phyloP scores from a whole-genome alignment of 768 basidiomycete genomes.

The Phylloporus rhodoxanthus region DNA sequence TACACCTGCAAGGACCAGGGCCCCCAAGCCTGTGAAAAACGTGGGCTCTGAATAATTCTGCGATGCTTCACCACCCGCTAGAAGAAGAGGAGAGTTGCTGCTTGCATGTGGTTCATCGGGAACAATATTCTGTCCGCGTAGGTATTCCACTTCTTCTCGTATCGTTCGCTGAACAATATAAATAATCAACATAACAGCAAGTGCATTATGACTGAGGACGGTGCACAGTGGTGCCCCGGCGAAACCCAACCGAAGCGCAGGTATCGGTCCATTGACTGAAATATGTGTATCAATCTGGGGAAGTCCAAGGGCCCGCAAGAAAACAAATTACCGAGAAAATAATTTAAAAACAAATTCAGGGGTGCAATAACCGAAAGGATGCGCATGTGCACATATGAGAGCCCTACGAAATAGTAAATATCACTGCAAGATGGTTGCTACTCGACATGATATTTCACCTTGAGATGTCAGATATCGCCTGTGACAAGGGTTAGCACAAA shows the following conservation, averaged over 20 bases:
- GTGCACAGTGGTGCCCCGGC: slow-evolving; percentile 25
- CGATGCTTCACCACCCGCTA: not conserved
- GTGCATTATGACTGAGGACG: slow-evolving; percentile 23
- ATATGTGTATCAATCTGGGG: not conserved
- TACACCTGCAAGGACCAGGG: slow-evolving; percentile 14
- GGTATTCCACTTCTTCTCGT: slow-evolving; percentile 12
- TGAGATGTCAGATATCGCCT: slow-evolving; percentile 21
- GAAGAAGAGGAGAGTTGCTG: not conserved
- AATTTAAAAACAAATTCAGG: slow-evolving; percentile 21
- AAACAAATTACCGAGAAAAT: slow-evolving; percentile 19
- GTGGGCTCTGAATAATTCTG: not conserved
- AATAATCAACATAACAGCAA: slow-evolving; percentile 15
- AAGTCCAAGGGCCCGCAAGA: not conserved
- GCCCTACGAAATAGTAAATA: slow-evolving; percentile 11
- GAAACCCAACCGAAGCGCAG: slow-evolving; percentile 23
- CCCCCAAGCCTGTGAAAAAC: slow-evolving; percentile 14
- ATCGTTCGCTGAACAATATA: slow-evolving; percentile 21
- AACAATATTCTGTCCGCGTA: slow-evolving; percentile 6
- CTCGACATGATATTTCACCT: slow-evolving; percentile 7
- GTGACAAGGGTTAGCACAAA: not conserved
- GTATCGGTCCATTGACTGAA: slow-evolving; percentile 23
- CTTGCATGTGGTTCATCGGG: slow-evolving; percentile 7
- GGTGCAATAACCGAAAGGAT: slow-evolving; percentile 21
- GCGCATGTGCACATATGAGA: slow-evolving; percentile 17
- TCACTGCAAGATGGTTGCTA: not conserved